Conservation (phyloP, 2,329 filamentous ascomycete genomes). For the Monosporascus ibericus region DNA sequence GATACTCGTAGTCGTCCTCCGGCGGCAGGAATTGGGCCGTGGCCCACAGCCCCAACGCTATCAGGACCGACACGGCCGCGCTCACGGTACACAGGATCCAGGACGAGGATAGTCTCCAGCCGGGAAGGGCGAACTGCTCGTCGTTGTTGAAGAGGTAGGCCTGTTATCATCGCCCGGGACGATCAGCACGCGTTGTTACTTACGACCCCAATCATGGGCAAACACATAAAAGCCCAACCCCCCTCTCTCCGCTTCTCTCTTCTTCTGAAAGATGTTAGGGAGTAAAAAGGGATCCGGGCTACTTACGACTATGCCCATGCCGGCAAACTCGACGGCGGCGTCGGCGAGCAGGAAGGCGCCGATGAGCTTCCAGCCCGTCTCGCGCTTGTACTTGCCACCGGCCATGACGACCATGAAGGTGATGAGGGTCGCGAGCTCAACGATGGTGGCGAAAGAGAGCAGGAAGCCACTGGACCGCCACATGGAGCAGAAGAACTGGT, state of each 20-base stretch:
- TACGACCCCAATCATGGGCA: too few relatives aligned
- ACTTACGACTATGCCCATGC: constrained; percentile 78
- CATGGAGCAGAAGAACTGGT: constrained; percentile 79
- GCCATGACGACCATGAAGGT: constrained; percentile 70
- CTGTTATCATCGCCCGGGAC: constrained; percentile 35
- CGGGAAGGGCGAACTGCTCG: constrained; percentile 70
- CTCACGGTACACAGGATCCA: constrained; percentile 65
- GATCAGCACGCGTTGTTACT: too few relatives aligned
- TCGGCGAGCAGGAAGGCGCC: constrained; percentile 59
- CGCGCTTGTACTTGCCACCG: constrained; percentile 74
- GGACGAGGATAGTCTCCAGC: constrained; percentile 74
- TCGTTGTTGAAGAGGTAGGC: constrained; percentile 80
- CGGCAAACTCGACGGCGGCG: constrained; percentile 64
- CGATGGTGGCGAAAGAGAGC: constrained; percentile 75
- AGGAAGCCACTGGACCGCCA: constrained; percentile 87
- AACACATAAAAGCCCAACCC: too few relatives aligned
- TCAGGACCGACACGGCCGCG: constrained; percentile 45
- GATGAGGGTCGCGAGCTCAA: constrained; percentile 75
- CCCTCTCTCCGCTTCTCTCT: too few relatives aligned
- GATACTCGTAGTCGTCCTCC: constrained; percentile 80
- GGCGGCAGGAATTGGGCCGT: constrained; percentile 66
- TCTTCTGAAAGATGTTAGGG: too few relatives aligned
- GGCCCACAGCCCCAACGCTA: constrained; percentile 53
- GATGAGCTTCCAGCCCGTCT: constrained; percentile 76
- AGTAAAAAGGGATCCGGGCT: neutral